Evolutionary conservation across 2,329 filamentous ascomycete species (phyloP), one percentile per base, ranked within the genome.

Genomic region (Microthyrium microscopicum): DNA sequence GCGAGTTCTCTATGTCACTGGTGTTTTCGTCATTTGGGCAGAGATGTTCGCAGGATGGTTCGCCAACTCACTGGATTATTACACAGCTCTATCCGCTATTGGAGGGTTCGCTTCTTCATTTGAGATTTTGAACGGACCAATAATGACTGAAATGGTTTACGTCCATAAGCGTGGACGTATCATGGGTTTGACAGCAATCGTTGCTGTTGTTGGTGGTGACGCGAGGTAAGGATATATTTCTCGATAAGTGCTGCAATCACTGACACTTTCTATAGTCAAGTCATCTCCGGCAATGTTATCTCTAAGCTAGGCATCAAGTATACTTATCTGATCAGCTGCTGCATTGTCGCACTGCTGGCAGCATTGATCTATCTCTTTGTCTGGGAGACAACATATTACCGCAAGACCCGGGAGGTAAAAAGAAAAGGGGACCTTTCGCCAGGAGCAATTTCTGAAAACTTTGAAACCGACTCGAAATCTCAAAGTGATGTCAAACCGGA

Each of bases 281-380:
- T 58, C 7, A 58, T 63, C 31, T 51, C 58, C 1, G 50, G 52
- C 9, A 52, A 51, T 37, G 54, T 55, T 35, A 54, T 56, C 35
- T 44, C 52, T 32, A 44, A 42, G 12, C 38, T 56, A 3, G 52
- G 53, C 8, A 45, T 55, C 31, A 45, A 53, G 19, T 50, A 46
- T 17, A 49, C 51, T 4, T 56, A 55, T 27, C 52, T 51, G 4
- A 46, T 56, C 39, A 57, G 54, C 3, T 59, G 55, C 1, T 36
- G 60, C 3, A 55, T 62, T 12, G 60, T 57, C 41, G 54, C 56
- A 5, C 39, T 52, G 1, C 50, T 63, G 5, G 35, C 61, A 1
- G 41, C 55, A 1, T 40, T 49, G 5, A 59, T 61, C 39, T 61
- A 56, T 40, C 61, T 62, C 43, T 47, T 61, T 39, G 56, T 61